These are phyloP conservation scores for Fonsecaea nubica DNA, from an alignment of 2,329 filamentous ascomycete genomes.

Conservation along the genomic window DNA sequence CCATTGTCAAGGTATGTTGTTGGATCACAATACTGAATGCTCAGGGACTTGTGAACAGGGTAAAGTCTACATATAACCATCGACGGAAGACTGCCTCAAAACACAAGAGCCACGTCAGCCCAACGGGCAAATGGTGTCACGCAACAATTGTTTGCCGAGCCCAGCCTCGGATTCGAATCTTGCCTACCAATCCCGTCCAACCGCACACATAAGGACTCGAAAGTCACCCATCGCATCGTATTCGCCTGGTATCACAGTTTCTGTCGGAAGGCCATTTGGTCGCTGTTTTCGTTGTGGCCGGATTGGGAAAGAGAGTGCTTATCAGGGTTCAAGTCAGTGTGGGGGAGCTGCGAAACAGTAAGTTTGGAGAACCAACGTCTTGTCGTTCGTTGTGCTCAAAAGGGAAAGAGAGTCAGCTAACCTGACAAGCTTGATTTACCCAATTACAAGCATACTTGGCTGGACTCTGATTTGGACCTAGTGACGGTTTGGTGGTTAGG, in stretches of 20 bases:
- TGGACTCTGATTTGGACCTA: not conserved
- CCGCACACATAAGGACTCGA: not conserved
- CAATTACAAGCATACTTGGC: not conserved
- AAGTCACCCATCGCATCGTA: not conserved
- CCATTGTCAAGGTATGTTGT: slow-evolving; percentile 14
- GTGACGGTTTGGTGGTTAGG: not conserved
- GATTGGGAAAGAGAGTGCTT: slow-evolving; percentile 19
- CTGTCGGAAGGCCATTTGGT: not conserved
- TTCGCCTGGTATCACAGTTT: not conserved
- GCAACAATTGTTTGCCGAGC: not conserved
- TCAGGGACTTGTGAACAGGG: not conserved
- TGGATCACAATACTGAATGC: not conserved
- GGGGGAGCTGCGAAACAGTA: slow-evolving; percentile 8
- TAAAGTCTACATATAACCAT: slow-evolving; percentile 7
- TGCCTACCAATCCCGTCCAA: slow-evolving; percentile 12
- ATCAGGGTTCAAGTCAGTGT: slow-evolving; percentile 9
- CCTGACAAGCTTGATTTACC: not conserved
- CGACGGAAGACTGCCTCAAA: not conserved
- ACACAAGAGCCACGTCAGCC: not conserved
- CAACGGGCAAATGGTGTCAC: not conserved
- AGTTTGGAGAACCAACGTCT: not conserved
- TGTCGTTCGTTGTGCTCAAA: not conserved
- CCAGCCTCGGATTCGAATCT: slow-evolving; percentile 5
- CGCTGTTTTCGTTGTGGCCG: not conserved
- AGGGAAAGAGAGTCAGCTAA: slow-evolving; percentile 12